Evolutionary conservation across 2,329 filamentous ascomycete species (phyloP).

Genomic region (Fusarium gaditjirri): DNA sequence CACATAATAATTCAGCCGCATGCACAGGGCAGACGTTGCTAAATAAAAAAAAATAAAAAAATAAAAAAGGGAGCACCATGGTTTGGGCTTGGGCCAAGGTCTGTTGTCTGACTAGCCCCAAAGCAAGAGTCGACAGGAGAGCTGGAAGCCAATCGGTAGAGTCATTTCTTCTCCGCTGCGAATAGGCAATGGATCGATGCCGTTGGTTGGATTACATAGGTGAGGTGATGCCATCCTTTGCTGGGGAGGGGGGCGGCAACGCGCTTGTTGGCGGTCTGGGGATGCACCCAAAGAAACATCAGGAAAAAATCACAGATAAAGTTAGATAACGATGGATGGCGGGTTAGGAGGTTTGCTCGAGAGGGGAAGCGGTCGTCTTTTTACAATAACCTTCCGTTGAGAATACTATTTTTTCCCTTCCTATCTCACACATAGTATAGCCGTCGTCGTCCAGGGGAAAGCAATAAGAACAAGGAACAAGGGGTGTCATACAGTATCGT

Average conservation of each 20-base stretch:
- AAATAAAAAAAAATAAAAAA: too few species aligned
- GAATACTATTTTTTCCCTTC: neutral
- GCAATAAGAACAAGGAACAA: slow-evolving; percentile 1
- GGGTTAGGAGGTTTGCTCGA: neutral
- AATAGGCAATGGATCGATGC: slow-evolving; percentile 4
- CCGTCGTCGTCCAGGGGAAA: neutral
- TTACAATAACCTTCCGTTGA: neutral
- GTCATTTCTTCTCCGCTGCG: slow-evolving; percentile 9
- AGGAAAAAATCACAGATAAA: slow-evolving; percentile 2
- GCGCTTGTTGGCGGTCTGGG: slow-evolving; percentile 32
- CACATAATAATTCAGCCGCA: slow-evolving; percentile 32
- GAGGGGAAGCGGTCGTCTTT: neutral
- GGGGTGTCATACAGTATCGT: slow-evolving; percentile 3
- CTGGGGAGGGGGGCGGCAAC: slow-evolving; percentile 26
- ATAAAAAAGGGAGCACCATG: slow-evolving; percentile 26
- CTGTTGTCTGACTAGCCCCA: slow-evolving; percentile 23
- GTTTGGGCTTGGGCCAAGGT: slow-evolving; percentile 23
- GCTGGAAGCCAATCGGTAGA: slow-evolving; percentile 24
- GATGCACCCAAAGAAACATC: slow-evolving; percentile 18
- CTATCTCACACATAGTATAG: neutral
- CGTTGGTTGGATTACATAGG: slow-evolving; percentile 12
- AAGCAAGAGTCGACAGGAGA: slow-evolving; percentile 21
- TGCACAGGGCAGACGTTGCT: slow-evolving; percentile 25
- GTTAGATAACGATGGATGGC: neutral
- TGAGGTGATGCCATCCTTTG: slow-evolving; percentile 38